Conservation (phyloP, 2,329 filamentous ascomycete genomes). For the Juglanconis sp. region DNA sequence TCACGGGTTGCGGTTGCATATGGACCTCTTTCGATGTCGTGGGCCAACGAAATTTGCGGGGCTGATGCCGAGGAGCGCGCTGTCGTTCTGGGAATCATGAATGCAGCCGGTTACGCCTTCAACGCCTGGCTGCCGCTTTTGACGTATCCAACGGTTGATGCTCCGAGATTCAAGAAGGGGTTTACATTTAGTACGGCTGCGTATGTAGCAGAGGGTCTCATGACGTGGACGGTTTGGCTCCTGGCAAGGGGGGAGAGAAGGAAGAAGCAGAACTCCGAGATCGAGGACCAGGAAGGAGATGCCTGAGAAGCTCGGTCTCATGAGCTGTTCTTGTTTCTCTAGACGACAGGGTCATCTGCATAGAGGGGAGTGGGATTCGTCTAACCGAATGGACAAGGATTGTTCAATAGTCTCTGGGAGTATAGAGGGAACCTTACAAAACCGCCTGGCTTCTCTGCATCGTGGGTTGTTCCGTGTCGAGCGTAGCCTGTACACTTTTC, state of each 20-base stretch:
- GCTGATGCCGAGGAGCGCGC: conserved; percentile 46
- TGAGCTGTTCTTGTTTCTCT: not conserved
- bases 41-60: conserved; percentile 45
- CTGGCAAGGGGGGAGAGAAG: conserved; percentile 4
- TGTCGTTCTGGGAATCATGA: conserved; percentile 47
- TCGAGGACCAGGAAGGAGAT: conserved; percentile 16
- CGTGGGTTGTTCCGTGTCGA: too few relatives aligned
- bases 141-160: conserved; percentile 33
- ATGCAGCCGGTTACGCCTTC: conserved; percentile 41
- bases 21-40: conserved; percentile 32
- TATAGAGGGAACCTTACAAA: too few relatives aligned
- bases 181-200: conserved; percentile 22
- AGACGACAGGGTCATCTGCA: too few relatives aligned
- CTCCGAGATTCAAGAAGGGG: conserved; percentile 38
- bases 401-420: too few relatives aligned
- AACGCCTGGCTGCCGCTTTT: conserved; percentile 41
- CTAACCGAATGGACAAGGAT: too few relatives aligned
- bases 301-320: not conserved
- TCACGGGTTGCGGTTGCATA: conserved; percentile 8
- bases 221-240: conserved; percentile 15
- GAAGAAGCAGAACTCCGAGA: conserved; percentile 15
- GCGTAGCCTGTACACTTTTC: too few relatives aligned
- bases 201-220: conserved; percentile 11
- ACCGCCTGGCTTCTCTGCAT: too few relatives aligned
- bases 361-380: too few relatives aligned